A percentile compares a stretch with the other conserved stretches of the same genome.
Evolutionary conservation across 2,329 filamentous ascomycete genomes (phyloP).

Genomic region (Escovopsis sp.): DNA sequence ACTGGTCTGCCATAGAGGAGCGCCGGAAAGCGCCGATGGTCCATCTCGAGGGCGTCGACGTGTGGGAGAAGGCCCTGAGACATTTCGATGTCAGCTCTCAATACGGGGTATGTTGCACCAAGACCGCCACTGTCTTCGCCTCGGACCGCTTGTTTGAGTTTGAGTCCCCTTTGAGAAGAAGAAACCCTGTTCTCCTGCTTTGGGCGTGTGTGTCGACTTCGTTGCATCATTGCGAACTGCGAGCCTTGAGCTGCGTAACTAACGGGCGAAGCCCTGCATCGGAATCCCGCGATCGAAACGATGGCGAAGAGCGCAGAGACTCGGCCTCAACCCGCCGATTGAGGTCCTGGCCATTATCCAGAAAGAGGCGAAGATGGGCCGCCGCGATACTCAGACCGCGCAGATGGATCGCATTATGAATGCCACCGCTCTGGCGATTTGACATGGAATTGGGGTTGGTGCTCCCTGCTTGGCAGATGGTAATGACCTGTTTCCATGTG

Average conservation of each 20-base stretch:
- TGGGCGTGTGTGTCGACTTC: background rate
- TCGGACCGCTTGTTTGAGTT: background rate
- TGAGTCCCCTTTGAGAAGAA: background rate
- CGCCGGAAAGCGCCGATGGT: conserved; percentile 54
- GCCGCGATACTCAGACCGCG: conserved; percentile 45
- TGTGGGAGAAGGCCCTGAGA: conserved; percentile 73
- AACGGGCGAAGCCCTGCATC: conserved; percentile 58
- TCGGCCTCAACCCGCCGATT: conserved; percentile 78
- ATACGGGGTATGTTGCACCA: conserved; percentile 63
- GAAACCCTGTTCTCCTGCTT: background rate
- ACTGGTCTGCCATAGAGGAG: conserved; percentile 63
- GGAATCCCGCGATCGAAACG: conserved; percentile 69
- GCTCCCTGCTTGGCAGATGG: background rate
- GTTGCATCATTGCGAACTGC: background rate
- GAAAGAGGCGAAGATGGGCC: conserved; percentile 48
- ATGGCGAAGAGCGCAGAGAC: conserved; percentile 70
- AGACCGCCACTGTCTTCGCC: background rate
- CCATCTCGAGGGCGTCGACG: conserved; percentile 58
- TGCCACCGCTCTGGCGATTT: conserved; percentile 28
- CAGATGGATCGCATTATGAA: conserved; percentile 58
- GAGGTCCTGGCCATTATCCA: conserved; percentile 80
- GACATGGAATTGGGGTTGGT: conserved; percentile 1
- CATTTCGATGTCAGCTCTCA: conserved; percentile 88
- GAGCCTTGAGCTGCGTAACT: background rate
- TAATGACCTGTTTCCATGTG: conserved; percentile 4